Evolutionary conservation across 768 basidiomycete species (phyloP).

Genomic region (Mycena chlorophos): DNA sequence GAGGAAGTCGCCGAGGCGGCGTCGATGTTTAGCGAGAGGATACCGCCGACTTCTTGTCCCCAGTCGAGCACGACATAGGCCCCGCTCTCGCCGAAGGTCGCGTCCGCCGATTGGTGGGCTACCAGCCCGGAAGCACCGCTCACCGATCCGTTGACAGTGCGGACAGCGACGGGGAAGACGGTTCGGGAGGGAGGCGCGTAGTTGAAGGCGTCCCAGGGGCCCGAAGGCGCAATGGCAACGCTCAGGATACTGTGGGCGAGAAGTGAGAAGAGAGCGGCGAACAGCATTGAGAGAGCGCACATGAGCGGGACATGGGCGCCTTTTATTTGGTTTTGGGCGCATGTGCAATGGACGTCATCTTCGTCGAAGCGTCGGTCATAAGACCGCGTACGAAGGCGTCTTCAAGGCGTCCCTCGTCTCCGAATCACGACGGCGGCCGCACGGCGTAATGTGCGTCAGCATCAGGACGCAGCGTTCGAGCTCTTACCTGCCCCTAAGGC

Average conservation of each 20-base stretch:
- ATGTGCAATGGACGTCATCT: too few relatives aligned
- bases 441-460: too few relatives aligned
- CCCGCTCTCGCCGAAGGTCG: constrained; percentile 31
- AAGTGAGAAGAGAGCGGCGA: neutral
- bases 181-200: constrained; percentile 36
- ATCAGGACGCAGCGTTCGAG: too few relatives aligned
- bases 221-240: constrained; percentile 34
- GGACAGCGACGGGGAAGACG: constrained; percentile 34
- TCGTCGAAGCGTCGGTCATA: too few relatives aligned
- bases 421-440: too few relatives aligned
- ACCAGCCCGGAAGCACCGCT: constrained; percentile 29
- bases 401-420: too few relatives aligned
- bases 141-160: constrained; percentile 29
- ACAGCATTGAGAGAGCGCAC: too few relatives aligned
- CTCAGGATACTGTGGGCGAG: constrained; percentile 1
- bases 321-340: too few relatives aligned
- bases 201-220: constrained; percentile 48
- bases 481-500: too few relatives aligned
- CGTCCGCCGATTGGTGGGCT: constrained; percentile 20
- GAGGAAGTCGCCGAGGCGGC: constrained; percentile 30
- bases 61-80: constrained; percentile 43
- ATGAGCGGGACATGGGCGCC: too few relatives aligned
- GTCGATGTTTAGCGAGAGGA: constrained; percentile 32
- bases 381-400: too few relatives aligned
- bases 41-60: constrained; percentile 38